Evolutionary conservation across 805 yeast species (phyloP).

Genomic region (Saturnispora gosingensis): DNA sequence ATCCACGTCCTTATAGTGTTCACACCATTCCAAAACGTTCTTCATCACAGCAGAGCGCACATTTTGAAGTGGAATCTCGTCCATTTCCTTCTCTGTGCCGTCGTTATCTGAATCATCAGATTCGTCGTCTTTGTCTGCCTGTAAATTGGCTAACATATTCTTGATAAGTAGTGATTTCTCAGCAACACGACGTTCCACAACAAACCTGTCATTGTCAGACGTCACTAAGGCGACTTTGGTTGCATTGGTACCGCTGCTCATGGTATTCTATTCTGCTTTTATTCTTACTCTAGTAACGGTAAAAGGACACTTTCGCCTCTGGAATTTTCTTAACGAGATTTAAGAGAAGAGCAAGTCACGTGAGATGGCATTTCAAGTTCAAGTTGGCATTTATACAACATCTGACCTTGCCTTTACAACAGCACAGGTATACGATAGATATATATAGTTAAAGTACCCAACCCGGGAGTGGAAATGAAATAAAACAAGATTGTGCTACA

Average conservation of each 20-base stretch:
- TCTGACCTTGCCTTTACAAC: no score
- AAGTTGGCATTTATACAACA: no score
- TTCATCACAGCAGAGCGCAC: constrained; percentile 80
- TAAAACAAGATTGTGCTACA: no score
- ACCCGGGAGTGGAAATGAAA: no score
- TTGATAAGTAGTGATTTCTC: constrained; percentile 79
- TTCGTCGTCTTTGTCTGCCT: constrained; percentile 31
- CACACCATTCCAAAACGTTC: constrained; percentile 94
- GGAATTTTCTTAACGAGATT: not conserved
- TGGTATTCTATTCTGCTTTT: not conserved
- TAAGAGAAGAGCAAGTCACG: not conserved
- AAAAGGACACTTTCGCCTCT: not conserved
- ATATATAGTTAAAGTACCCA: no score
- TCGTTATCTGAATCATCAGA: constrained; percentile 30
- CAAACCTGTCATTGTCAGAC: constrained; percentile 72
- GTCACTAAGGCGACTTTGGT: constrained; percentile 39
- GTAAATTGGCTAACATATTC: constrained; percentile 73
- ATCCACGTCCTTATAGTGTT: constrained; percentile 75
- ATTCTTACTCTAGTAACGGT: not conserved
- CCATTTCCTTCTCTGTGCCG: constrained; percentile 56
- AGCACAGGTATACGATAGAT: no score
- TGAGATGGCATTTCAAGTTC: not conserved
- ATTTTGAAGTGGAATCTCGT: constrained; percentile 82
- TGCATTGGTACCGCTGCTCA: not conserved
- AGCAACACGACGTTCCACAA: constrained; percentile 73